phyloP scores from a whole-genome alignment of 106 monocot genomes.

The Apostasia shenzhenica region DNA sequence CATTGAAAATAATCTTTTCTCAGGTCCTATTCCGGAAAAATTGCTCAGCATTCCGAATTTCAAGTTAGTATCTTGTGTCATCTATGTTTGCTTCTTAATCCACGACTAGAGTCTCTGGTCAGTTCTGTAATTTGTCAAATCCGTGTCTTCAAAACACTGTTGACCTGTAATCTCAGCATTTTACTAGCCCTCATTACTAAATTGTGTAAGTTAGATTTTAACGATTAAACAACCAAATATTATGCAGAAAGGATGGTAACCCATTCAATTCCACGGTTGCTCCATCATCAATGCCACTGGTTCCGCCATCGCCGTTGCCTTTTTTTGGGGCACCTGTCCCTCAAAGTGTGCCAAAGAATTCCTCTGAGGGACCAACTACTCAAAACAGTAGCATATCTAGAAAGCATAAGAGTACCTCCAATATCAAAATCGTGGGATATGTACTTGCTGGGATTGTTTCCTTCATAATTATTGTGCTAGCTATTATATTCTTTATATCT shows the following conservation, averaged over 20 bases:
- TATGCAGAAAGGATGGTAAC: constrained; percentile 87
- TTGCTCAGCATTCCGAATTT: constrained; percentile 68
- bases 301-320: constrained; percentile 25
- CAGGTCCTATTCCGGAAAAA: constrained; percentile 68
- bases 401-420: constrained; percentile 35
- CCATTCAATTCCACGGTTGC: constrained; percentile 74
- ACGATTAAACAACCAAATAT: constrained; percentile 3
- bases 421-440: constrained; percentile 51
- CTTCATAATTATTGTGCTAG: constrained; percentile 44
- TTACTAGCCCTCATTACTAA: neutral
- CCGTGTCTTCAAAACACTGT: neutral
- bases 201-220: neutral
- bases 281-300: constrained; percentile 35
- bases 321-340: constrained; percentile 28
- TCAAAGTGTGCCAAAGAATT: constrained; percentile 22
- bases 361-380: constrained; percentile 23
- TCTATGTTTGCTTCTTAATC: neutral
- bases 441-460: constrained; percentile 49
- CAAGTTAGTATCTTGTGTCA: constrained; percentile 35
- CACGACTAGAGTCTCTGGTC: neutral
- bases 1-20: constrained; percentile 82
- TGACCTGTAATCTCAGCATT: neutral
- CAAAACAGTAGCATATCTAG: constrained; percentile 3
- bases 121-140: neutral
- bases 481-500: constrained; percentile 47